Evolutionary conservation across 2,329 filamentous ascomycete genomes (phyloP).

Genomic region (Sphaerostilbella broomeana): DNA sequence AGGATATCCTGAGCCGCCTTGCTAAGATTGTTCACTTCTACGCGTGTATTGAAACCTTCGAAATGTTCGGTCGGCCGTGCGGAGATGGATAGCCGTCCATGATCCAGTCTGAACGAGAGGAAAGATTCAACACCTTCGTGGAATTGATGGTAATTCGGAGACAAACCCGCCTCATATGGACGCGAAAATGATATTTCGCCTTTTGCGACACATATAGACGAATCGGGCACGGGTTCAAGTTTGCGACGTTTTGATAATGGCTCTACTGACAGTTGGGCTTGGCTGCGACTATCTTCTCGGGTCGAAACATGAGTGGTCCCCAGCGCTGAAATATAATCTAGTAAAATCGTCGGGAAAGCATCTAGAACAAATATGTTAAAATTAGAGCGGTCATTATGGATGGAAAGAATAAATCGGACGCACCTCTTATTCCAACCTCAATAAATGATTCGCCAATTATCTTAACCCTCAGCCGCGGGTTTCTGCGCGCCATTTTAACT

Average conservation of each 20-base stretch:
- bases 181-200: conserved; percentile 23
- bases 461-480: too few species aligned
- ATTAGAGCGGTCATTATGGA: background rate
- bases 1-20: conserved; percentile 18
- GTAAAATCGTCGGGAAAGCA: background rate
- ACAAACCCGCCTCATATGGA: conserved; percentile 14
- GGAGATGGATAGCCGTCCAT: conserved; percentile 16
- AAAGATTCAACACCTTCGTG: conserved; percentile 19
- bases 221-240: conserved; percentile 12
- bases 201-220: conserved; percentile 21
- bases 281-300: background rate
- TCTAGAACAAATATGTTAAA: conserved; percentile 1
- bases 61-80: conserved; percentile 13
- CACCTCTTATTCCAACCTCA: conserved; percentile 8
- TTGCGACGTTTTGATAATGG: conserved; percentile 28
- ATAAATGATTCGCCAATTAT: too few species aligned
- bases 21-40: conserved; percentile 21
- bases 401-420: too few species aligned
- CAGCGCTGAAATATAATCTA: conserved; percentile 6
- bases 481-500: conserved; percentile 4
- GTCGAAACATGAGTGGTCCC: too few species aligned
- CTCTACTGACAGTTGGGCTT: conserved; percentile 3
- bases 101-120: conserved; percentile 15
- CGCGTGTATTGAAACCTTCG: conserved; percentile 8
- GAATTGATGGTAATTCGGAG: background rate